These are phyloP conservation scores for Candida incommunis DNA, from an alignment of 805 yeast species.

Conservation along the genomic window DNA sequence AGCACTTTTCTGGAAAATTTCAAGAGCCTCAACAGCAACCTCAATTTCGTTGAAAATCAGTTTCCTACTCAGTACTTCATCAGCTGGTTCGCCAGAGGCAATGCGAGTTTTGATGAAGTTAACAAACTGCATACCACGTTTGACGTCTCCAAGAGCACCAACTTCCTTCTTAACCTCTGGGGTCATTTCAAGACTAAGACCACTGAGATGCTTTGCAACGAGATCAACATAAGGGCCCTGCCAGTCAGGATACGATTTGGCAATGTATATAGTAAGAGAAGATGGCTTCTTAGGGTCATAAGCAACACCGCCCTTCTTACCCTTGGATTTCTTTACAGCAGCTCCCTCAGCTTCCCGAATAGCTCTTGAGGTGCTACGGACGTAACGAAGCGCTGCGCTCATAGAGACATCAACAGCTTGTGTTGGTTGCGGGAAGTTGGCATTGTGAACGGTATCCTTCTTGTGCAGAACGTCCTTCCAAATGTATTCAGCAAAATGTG, in stretches of 20 bases:
- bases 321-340: conserved; percentile 69
- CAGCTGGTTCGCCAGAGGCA: conserved; percentile 27
- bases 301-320: conserved; percentile 55
- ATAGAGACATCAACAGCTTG: conserved; percentile 48
- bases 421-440: conserved; percentile 67
- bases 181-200: conserved; percentile 19
- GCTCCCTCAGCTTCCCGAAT: conserved; percentile 89
- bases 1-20: conserved; percentile 49
- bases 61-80: conserved; percentile 78
- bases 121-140: conserved; percentile 96
- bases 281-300: conserved; percentile 65
- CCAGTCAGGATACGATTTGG: conserved; percentile 88
- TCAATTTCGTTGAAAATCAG: conserved; percentile 66
- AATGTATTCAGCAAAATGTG: conserved; percentile 86
- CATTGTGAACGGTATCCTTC: conserved; percentile 51
- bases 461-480: conserved; percentile 71
- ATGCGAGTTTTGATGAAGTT: conserved; percentile 74
- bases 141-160: conserved; percentile 52
- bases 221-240: conserved; percentile 65
- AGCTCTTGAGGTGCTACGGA: conserved; percentile 63
- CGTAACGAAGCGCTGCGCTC: conserved; percentile 61
- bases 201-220: conserved; percentile 54
- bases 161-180: conserved; percentile 26
- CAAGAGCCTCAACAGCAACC: conserved; percentile 41
- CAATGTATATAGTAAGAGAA: conserved; percentile 55